Evolutionary conservation across 2,329 filamentous ascomycete genomes (phyloP).

Genomic region (Saccharata proteae): DNA sequence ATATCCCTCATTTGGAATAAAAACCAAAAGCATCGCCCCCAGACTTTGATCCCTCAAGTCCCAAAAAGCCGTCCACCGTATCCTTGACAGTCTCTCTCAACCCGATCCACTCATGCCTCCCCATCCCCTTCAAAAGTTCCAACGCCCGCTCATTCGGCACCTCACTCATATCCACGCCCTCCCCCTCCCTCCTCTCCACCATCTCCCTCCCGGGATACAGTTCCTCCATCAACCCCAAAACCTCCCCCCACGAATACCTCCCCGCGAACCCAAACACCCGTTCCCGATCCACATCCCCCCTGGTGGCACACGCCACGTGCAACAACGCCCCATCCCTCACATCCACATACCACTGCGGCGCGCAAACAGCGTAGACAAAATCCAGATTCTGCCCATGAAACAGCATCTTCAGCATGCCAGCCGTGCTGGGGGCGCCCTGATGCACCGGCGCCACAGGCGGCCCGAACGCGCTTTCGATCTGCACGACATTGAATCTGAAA

Average conservation of each 20-base stretch:
- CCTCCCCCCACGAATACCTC: constrained; percentile 10
- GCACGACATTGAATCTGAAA: constrained; percentile 10
- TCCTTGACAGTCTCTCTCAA: constrained; percentile 10
- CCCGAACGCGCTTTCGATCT: constrained; percentile 11
- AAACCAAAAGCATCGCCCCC: too few relatives aligned
- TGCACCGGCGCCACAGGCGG: constrained; percentile 8
- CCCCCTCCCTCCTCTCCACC: constrained; percentile 8
- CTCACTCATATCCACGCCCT: constrained; percentile 11
- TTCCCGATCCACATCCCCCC: constrained; percentile 10
- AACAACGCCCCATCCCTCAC: constrained; percentile 10
- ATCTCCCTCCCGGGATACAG: constrained; percentile 2
- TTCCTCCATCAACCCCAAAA: constrained; percentile 10
- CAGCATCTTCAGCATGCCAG: constrained; percentile 10
- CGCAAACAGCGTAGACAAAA: constrained; percentile 7
- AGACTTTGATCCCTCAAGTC: too few relatives aligned
- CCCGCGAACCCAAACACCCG: constrained; percentile 11
- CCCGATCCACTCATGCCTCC: constrained; percentile 8
- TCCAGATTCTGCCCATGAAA: constrained; percentile 9
- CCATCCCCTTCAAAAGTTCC: constrained; percentile 10
- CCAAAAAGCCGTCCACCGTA: too few relatives aligned
- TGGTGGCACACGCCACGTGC: constrained; percentile 11
- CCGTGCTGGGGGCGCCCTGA: constrained; percentile 10
- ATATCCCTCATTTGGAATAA: too few relatives aligned
- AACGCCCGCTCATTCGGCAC: constrained; percentile 4
- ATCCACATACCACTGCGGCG: constrained; percentile 10